These are phyloP conservation scores for Bimuria novae-zelandiae DNA, from an alignment of 2,329 filamentous ascomycete genomes.

Conservation along the genomic window DNA sequence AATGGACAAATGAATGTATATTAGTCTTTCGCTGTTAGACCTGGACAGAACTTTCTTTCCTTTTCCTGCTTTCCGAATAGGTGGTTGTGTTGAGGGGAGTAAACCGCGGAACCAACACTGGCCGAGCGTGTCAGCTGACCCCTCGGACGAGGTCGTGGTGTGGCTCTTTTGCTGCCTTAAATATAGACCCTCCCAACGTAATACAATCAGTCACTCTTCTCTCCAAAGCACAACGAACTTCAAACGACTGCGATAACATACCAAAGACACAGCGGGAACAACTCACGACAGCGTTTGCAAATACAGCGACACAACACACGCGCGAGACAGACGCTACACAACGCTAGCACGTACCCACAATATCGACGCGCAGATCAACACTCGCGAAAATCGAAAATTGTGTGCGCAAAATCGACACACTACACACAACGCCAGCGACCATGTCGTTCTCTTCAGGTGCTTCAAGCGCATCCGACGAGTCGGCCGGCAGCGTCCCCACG, in stretches of 20 bases:
- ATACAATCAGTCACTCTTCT: not conserved
- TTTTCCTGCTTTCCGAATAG: too few relatives aligned
- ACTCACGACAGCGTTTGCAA: not conserved
- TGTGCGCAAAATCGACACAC: not conserved
- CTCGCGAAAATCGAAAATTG: not conserved
- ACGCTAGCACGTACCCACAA: constrained; percentile 1
- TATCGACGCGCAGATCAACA: constrained; percentile 1
- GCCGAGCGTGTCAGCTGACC: constrained; percentile 4
- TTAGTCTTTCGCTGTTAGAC: too few relatives aligned
- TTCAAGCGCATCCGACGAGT: not conserved
- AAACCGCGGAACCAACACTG: not conserved
- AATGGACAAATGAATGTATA: too few relatives aligned
- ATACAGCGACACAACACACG: not conserved
- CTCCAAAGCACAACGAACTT: not conserved
- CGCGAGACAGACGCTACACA: not conserved
- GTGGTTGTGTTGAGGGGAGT: not conserved
- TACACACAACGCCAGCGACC: not conserved
- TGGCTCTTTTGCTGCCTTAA: not conserved
- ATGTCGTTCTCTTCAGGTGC: constrained; percentile 11
- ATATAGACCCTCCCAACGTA: not conserved
- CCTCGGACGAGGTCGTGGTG: not conserved
- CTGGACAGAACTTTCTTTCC: too few relatives aligned
- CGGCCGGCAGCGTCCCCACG: not conserved
- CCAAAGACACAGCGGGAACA: not conserved
- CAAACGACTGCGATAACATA: not conserved